Evolutionary conservation across 2,329 filamentous ascomycete species (phyloP).

Genomic region (Neofusicoccum sp.): DNA sequence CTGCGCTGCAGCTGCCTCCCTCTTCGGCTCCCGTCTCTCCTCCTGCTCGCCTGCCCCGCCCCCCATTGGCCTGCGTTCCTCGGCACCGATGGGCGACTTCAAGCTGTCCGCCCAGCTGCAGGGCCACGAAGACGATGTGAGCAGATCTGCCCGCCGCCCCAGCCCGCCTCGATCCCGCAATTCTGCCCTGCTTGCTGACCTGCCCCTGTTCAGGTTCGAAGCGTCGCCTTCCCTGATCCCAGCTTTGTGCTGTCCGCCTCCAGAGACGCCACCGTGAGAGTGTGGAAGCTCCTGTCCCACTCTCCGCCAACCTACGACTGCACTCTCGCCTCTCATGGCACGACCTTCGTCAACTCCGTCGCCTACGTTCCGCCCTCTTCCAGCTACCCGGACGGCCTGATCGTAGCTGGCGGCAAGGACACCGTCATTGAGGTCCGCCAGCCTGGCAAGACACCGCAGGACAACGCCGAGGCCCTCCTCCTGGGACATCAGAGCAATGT

Average conservation of each 20-base stretch:
- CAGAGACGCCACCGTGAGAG: slow-evolving; percentile 84
- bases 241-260: slow-evolving; percentile 81
- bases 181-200: background rate
- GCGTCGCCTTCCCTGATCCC: slow-evolving; percentile 74
- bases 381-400: slow-evolving; percentile 73
- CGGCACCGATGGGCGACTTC: slow-evolving; percentile 72
- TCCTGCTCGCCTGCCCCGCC: slow-evolving; percentile 24
- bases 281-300: slow-evolving; percentile 73
- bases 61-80: slow-evolving; percentile 20
- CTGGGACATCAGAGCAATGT: slow-evolving; percentile 87
- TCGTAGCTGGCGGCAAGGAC: slow-evolving; percentile 88
- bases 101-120: slow-evolving; percentile 89
- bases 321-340: slow-evolving; percentile 76
- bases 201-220: slow-evolving; percentile 70
- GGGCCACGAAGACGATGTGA: slow-evolving; percentile 92
- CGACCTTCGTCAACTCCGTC: slow-evolving; percentile 85
- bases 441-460: slow-evolving; percentile 65
- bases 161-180: background rate
- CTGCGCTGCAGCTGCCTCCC: slow-evolving; percentile 16
- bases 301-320: slow-evolving; percentile 73
- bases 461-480: slow-evolving; percentile 83
- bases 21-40: slow-evolving; percentile 13
- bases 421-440: slow-evolving; percentile 88
- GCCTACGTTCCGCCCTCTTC: slow-evolving; percentile 72
- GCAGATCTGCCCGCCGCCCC: slow-evolving; percentile 35